These are phyloP conservation scores for Chaetothyriales sp. DNA, from an alignment of 2,329 filamentous ascomycete genomes.

Conservation along the genomic window DNA sequence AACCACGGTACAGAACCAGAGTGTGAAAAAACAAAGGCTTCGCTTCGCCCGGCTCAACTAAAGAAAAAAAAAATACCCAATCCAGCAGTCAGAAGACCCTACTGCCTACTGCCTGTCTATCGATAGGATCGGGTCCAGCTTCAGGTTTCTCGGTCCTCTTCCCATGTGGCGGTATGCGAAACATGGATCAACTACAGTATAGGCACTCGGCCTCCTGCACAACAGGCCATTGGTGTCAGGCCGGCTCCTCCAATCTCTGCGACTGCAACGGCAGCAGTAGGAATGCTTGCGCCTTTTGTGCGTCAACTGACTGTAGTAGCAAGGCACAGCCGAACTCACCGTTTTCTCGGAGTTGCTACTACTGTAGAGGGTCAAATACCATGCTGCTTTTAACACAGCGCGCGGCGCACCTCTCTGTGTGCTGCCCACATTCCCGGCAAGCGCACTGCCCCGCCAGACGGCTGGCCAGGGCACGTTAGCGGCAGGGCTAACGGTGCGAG, in stretches of 20 bases:
- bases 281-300: neutral
- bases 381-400: neutral
- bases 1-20: neutral
- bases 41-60: neutral
- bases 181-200: neutral
- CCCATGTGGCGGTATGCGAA: neutral
- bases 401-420: neutral
- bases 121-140: neutral
- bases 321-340: no score
- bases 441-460: neutral
- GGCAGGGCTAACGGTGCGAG: neutral
- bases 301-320: no score
- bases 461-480: neutral
- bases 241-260: neutral
- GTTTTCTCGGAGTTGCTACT: neutral
- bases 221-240: neutral
- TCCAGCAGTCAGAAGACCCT: neutral
- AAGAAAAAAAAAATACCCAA: neutral
- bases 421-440: neutral
- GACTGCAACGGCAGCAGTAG: neutral
- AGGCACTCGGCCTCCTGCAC: no score
- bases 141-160: neutral
- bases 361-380: neutral
- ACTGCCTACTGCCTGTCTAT: neutral
- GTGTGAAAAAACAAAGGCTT: neutral